Percentiles rank a stretch among this genome's conserved stretches.
Conservation (phyloP, 306 rosid species). For the Corylus avellana region DNA sequence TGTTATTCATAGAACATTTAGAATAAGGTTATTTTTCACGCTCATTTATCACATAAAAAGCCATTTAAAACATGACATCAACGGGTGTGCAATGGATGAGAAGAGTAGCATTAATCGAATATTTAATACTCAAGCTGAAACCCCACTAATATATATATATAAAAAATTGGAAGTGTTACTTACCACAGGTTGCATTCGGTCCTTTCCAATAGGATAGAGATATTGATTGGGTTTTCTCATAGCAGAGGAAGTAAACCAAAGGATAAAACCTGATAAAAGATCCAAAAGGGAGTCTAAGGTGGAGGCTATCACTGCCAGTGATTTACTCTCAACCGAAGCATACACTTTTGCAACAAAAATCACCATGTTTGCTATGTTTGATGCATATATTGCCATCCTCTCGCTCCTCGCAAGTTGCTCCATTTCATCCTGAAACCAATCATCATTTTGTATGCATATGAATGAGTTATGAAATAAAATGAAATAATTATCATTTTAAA, state of each 20-base stretch:
- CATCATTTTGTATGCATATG: not conserved
- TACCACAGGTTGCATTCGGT: conserved; percentile 96
- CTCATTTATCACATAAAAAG: too few species aligned
- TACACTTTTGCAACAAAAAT: conserved; percentile 75
- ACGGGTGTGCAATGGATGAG: too few species aligned
- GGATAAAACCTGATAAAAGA: conserved; percentile 85
- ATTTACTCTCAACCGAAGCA: conserved; percentile 77
- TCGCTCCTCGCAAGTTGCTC: conserved; percentile 54
- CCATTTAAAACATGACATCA: too few species aligned
- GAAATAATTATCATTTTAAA: not conserved
- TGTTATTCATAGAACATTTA: not conserved
- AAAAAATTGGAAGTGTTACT: not conserved
- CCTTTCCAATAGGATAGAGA: conserved; percentile 81
- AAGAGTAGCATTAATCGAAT: too few species aligned
- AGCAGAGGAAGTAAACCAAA: conserved; percentile 81
- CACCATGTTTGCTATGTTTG: conserved; percentile 73
- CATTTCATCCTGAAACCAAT: conserved; percentile 49
- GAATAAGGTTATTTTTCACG: too few species aligned
- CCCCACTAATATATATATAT: too few species aligned
- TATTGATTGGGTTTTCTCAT: conserved; percentile 81
- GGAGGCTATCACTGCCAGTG: conserved; percentile 97
- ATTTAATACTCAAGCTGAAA: too few species aligned
- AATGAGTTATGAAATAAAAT: not conserved
- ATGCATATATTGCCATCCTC: conserved; percentile 65
- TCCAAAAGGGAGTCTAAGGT: conserved; percentile 92